Percentiles rank a stretch among this genome's conserved stretches.
These are phyloP conservation scores for Debaryomyces coudertii DNA, from an alignment of 1,139 yeast species.

Conservation along the genomic window DNA sequence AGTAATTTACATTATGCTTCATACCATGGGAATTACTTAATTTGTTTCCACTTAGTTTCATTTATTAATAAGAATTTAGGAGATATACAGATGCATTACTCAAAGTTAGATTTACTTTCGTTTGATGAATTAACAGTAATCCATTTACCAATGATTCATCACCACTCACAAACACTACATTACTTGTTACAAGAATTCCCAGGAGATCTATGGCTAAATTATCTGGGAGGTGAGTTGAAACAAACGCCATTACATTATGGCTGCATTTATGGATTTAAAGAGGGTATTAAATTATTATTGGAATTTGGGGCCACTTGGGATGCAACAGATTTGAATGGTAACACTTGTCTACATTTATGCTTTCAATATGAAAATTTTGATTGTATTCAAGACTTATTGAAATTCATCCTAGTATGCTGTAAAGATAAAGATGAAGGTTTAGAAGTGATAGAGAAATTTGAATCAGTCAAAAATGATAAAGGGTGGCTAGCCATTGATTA, in stretches of 20 bases:
- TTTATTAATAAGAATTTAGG: slow-evolving; percentile 31
- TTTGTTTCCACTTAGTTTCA: slow-evolving; percentile 63
- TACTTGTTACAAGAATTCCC: slow-evolving; percentile 82
- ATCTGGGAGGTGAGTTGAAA: slow-evolving; percentile 50
- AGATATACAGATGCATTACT: slow-evolving; percentile 21
- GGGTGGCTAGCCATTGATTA: slow-evolving; percentile 75
- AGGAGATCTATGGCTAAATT: slow-evolving; percentile 60
- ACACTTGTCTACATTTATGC: slow-evolving; percentile 80
- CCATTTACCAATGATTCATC: slow-evolving; percentile 68
- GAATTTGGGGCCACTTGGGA: slow-evolving; percentile 82
- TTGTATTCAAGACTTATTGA: slow-evolving; percentile 63
- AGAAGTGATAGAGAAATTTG: slow-evolving; percentile 35
- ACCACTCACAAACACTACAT: slow-evolving; percentile 79
- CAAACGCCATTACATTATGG: slow-evolving; percentile 80
- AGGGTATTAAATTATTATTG: slow-evolving; percentile 69
- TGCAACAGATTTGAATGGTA: slow-evolving; percentile 62
- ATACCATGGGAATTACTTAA: slow-evolving; percentile 74
- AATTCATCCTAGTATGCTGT: slow-evolving; percentile 26
- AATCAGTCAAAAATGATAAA: slow-evolving; percentile 48
- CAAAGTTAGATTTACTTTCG: slow-evolving; percentile 45
- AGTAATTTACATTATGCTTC: slow-evolving; percentile 87
- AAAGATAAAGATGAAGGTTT: slow-evolving; percentile 43
- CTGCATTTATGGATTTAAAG: slow-evolving; percentile 65
- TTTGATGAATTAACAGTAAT: slow-evolving; percentile 74
- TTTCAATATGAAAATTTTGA: slow-evolving; percentile 73